Evolutionary conservation across 169 alveolate species (phyloP), one percentile per base, ranked within the genome.

Genomic region (Eimeria sp.): DNA sequence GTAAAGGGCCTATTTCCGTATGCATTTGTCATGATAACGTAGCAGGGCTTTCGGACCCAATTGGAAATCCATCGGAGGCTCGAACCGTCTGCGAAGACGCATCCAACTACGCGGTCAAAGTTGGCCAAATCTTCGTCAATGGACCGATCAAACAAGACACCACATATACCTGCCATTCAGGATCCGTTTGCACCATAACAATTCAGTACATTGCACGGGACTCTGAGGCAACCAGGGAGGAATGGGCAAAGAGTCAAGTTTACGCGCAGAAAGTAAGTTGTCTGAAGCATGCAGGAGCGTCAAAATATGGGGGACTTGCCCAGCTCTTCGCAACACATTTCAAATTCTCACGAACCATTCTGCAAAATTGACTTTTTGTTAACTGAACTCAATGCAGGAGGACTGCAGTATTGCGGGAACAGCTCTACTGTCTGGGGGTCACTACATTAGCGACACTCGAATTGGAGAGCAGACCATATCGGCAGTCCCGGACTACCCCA

Each of bases 61-160:
- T 64, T 46, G 82, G 93, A 52, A 16, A 13, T 33, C 74, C 93
- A 52, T 52, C 49, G 6, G 62, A 33, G 18, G 14, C 33, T 14
- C 33, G 9, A 25, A 20, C 93, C n/a, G n/a, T 14, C 46, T 87
- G 93, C 46, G 80, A 25, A n/a, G 52, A 64, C 3, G 83, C 83
- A 6, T 40, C 78, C 11, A 87, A 62, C 16, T 87, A 87, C 93
- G 93, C 82, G 2, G 40, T 58, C 33, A 87, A 87, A 64, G 93
- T 87, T 30, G 93, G 93, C 40, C 93, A 87, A 72, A 33, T 87
- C 30, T 87, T 87, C 58, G 93, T 87, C n/a, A 87, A 64, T n/a
- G 93, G 93, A 10, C 93, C 93, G 8, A 4, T 87, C 16, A 64
- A 40, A 62, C 78, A 64, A 23, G 66, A 64, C 1, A n/a, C 62